A percentile compares a stretch with the other conserved stretches of the same genome.
Evolutionary conservation across 345 rosid genomes (phyloP).

Genomic region (Heritiera fomes): DNA sequence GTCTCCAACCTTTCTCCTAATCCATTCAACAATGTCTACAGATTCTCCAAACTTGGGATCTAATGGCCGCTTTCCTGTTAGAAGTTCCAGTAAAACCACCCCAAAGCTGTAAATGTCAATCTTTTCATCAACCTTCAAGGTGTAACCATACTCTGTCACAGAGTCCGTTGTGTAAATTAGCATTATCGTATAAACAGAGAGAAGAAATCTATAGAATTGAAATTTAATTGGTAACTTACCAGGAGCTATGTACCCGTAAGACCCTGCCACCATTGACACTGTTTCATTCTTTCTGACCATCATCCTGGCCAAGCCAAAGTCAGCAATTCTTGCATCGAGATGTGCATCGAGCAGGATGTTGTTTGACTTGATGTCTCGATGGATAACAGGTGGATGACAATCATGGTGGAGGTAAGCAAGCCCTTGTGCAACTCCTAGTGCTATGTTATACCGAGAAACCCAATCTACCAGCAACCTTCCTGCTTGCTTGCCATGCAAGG

Average conservation of each 20-base stretch:
- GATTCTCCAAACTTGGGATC: constrained; percentile 77
- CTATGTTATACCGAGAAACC: constrained; percentile 85
- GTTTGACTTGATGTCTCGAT: constrained; percentile 89
- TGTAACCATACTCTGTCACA: constrained; percentile 81
- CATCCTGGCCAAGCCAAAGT: constrained; percentile 91
- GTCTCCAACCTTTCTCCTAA: constrained; percentile 61
- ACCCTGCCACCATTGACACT: constrained; percentile 92
- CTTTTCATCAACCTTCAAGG: constrained; percentile 92
- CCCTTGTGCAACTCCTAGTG: constrained; percentile 91
- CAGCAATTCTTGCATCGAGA: constrained; percentile 87
- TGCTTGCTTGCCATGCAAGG: constrained; percentile 72
- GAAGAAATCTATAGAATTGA: background rate
- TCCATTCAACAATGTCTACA: constrained; percentile 71
- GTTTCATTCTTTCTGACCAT: constrained; percentile 87
- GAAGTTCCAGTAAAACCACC: constrained; percentile 79
- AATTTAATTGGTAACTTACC: constrained; percentile 41
- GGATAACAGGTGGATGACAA: constrained; percentile 85
- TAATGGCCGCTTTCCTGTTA: constrained; percentile 67
- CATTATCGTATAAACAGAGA: background rate
- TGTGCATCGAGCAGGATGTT: constrained; percentile 84
- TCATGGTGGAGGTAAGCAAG: constrained; percentile 95
- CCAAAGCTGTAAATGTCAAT: constrained; percentile 90
- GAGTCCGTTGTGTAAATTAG: background rate
- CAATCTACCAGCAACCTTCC: constrained; percentile 73
- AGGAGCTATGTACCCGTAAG: constrained; percentile 95